Evolutionary conservation across 768 basidiomycete genomes (phyloP), one percentile per base, ranked within the genome.

Genomic region (Tulasnella sp.): DNA sequence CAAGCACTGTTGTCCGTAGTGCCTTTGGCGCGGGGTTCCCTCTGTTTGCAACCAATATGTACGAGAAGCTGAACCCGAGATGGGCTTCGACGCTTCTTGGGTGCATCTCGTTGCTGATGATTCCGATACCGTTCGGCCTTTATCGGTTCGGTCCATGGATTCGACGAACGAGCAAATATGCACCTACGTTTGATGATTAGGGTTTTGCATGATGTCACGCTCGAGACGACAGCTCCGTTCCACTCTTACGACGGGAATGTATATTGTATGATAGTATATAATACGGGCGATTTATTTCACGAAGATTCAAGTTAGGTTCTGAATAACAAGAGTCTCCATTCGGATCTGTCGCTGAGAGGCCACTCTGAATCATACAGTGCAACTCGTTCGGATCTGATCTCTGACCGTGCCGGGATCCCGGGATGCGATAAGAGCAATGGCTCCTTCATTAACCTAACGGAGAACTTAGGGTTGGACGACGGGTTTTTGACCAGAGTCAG

Each of bases 81-180:
- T 48, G 46, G 46, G 46, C 46, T 48, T 48, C 46, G 15, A 48
- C 46, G 3, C 7, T 48, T 4, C 81, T 86, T 32, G 85, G 83
- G 32, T 82, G 83, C 79, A 71, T 85, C 29, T 82, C 84, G 3
- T 73, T 83, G 0, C 67, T 83, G 20, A 79, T 85, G 73, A 80
- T 80, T 18, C 82, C 82, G 0, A 80, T 83, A 51, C 81, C 82
- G 23, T 81, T 82, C 73, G 67, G 80, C 15, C 78, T 82, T 69
- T 44, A 77, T 40, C 26, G 70, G 1, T 10, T 4, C n/a, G 40
- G 40, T n/a, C 74, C 77, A 29, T 42, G 55, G 37, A 5, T 77
- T 23, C 77, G 77, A 16, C 18, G 44, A n/a, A 51, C 51, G 51
- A 51, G 51, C n/a, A 51, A n/a, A 51, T 51, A 51, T 11, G 51